Evolutionary conservation across 805 yeast genomes (phyloP), one percentile per base, ranked within the genome.

Genomic region (Saccharomycopsis fibuligera): DNA sequence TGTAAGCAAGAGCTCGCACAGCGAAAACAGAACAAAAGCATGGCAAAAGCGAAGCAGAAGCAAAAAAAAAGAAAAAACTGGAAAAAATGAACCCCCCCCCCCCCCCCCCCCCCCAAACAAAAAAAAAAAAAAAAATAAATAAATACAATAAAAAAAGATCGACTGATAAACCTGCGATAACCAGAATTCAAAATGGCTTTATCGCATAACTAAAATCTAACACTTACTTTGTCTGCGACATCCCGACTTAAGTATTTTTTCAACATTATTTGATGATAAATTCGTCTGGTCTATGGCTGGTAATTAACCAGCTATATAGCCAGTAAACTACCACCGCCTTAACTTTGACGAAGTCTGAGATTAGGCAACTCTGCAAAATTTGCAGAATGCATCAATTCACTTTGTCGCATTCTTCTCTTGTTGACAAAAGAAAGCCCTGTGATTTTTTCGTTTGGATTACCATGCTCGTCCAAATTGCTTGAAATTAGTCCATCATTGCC

Each of bases 401-500:
- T 47, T 25, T 39, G 33, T 19, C 51, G 24, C 41, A 43, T 61
- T 58, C 72, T 58, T 42, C 81, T 66, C 59, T 73, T 76, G 58
- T 75, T 76, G 25, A 77, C 75, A 56, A 76, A 78, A 45, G 72
- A 63, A 48, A 78, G 62, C 25, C 78, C 78, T 52, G 70, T 71
- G 51, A 69, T 72, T 24, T 68, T 70, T 44, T 65, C 68, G 47
- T 67, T 65, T 38, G 61, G 57, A 27, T 61, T 39, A 57, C 68
- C 59, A 60, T 69, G 61, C 60, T 75, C 72, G 29, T 47, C 50
- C 8, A 47, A 30, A 30, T 47, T 41, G 14, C 30, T 22, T 14
- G 35, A 30, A 27, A 80, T 83, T 53, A 83, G 68, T 53, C 83
- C 86, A 50, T 83, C 88, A 57, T 78, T 82, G 5, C 95, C 95